Conservation (phyloP, 169 alveolate species). For the Plasmodium falciparum region DNA sequence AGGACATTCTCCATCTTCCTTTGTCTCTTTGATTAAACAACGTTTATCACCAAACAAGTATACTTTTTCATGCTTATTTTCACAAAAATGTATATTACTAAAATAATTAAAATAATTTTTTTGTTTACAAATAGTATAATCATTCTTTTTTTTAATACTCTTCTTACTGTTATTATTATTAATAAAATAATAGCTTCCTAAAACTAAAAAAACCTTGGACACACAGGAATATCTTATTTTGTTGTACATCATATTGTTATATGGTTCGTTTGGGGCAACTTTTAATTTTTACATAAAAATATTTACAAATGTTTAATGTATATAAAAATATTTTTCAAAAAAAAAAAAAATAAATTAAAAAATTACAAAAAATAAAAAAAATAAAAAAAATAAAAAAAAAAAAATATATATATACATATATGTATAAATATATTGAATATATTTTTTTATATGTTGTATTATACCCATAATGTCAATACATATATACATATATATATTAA, state of each 20-base stretch:
- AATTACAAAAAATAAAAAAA: too few species aligned
- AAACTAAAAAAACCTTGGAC: conserved; percentile 19
- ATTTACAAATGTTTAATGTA: not conserved
- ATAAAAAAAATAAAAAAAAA: too few species aligned
- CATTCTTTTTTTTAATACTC: too few species aligned
- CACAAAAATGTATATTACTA: conserved; percentile 30
- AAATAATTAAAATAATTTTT: too few species aligned
- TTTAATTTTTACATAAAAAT: not conserved
- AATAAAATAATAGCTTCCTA: conserved; percentile 26
- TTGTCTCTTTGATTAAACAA: conserved; percentile 51
- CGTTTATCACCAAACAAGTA: conserved; percentile 72
- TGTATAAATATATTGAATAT: too few species aligned
- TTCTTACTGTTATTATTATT: conserved; percentile 5
- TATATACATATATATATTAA: too few species aligned
- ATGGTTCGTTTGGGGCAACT: not conserved
- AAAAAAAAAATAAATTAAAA: not conserved
- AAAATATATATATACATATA: too few species aligned
- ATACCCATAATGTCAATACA: too few species aligned
- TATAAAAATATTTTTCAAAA: not conserved
- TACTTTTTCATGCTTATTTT: conserved; percentile 42
- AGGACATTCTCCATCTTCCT: conserved; percentile 52
- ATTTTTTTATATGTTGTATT: too few species aligned
- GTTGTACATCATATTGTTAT: conserved; percentile 16
- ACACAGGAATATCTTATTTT: conserved; percentile 7
- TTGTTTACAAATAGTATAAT: too few species aligned